Evolutionary conservation across 1,139 yeast species (phyloP), one percentile per base, ranked within the genome.

Genomic region (Suhomyces taliae): DNA sequence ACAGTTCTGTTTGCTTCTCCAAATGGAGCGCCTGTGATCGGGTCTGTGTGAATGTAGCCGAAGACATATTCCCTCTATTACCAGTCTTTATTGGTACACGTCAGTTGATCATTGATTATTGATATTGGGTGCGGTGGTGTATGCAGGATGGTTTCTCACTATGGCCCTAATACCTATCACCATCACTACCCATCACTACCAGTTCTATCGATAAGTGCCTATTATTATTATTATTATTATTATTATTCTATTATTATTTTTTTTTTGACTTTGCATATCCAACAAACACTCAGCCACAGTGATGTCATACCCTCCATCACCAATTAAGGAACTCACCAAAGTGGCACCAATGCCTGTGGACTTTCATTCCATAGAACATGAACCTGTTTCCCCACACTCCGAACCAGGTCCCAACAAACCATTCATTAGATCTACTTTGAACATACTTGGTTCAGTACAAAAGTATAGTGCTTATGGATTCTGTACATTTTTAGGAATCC

Each of bases 391-490:
- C 6, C 36, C 39, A 4, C 15, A 14, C 8, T 36, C 41, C n/a
- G 24, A 33, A 7, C 12, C 27, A 2, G 11, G 26, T 7, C 36
- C 37, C 19, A 32, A 32, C 27, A 44, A 44, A 12, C 31, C 44
- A n/a, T 32, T 39, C 9, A 35, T 35, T 34, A 36, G 48, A 27
- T 36, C 34, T 11, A 7, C 34, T 3, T 12, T 44, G 7, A 27
- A 32, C 19, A 34, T 38, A 6, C 38, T 49, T 15, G 40, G 46
- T 5, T 31, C 46, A 9, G 42, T 54, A 27, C 95, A 87, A 62
- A 80, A 81, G 57, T 84, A 82, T 62, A 79, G 88, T 26, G 82
- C 89, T 0, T 76, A 81, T 47, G 70, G 82, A 9, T 82, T 87
- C 58, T 58, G 79, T 0, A 68, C 77, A 2, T 87, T 87, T 57